Evolutionary conservation across 805 yeast species (phyloP).

Genomic region (Isabelozyma gotoi): DNA sequence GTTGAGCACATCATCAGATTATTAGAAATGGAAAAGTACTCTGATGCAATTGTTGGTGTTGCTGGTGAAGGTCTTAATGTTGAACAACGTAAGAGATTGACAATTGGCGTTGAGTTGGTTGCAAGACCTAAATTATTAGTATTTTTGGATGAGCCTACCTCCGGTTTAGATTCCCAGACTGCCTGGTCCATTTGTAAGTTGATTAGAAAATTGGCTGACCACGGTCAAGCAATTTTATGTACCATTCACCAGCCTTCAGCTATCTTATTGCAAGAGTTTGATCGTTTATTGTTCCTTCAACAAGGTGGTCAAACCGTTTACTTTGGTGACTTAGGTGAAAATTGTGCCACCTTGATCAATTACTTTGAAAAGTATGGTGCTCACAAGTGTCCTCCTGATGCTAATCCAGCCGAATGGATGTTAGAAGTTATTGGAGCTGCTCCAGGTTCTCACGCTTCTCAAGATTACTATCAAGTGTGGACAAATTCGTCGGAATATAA

Average conservation of each 20-base stretch:
- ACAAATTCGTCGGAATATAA: slow-evolving; percentile 16
- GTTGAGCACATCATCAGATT: slow-evolving; percentile 24
- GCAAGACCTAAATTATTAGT: slow-evolving; percentile 27
- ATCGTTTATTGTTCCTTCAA: slow-evolving; percentile 66
- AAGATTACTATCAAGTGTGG: slow-evolving; percentile 25
- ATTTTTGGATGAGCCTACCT: slow-evolving; percentile 38
- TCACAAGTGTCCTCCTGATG: slow-evolving; percentile 61
- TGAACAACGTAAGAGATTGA: slow-evolving; percentile 34
- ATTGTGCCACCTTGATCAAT: slow-evolving; percentile 54
- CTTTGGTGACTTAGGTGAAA: slow-evolving; percentile 70
- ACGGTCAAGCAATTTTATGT: slow-evolving; percentile 34
- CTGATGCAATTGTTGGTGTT: slow-evolving; percentile 33
- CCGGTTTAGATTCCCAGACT: slow-evolving; percentile 38
- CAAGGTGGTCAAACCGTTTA: slow-evolving; percentile 74
- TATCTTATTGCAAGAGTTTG: slow-evolving; percentile 68
- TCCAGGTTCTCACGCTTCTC: slow-evolving; percentile 26
- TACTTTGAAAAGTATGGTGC: slow-evolving; percentile 71
- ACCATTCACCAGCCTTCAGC: slow-evolving; percentile 89
- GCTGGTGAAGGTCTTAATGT: slow-evolving; percentile 36
- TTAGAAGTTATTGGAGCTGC: slow-evolving; percentile 28
- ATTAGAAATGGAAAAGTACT: slow-evolving; percentile 24
- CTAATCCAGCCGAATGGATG: slow-evolving; percentile 64
- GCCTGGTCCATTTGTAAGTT: slow-evolving; percentile 36
- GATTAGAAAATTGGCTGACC: slow-evolving; percentile 32
- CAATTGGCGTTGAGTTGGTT: slow-evolving; percentile 32